Evolutionary conservation across 345 rosid species (phyloP).

Genomic region (Rhodamnia rubescens): DNA sequence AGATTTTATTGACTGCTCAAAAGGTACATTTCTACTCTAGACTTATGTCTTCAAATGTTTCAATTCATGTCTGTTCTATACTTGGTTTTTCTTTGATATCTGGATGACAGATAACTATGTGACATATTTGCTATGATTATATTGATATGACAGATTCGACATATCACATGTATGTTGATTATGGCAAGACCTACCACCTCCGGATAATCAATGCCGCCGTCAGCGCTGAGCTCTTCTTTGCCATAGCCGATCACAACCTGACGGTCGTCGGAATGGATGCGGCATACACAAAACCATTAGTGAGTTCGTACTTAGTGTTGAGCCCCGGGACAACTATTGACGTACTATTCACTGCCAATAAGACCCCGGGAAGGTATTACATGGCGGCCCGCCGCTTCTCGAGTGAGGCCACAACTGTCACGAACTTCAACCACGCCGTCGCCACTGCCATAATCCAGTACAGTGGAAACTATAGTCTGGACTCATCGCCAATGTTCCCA

Average conservation of each 20-base stretch:
- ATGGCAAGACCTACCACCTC: conserved; percentile 18
- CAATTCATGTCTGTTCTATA: background rate
- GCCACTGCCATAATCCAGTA: conserved; percentile 32
- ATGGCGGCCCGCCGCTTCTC: conserved; percentile 9
- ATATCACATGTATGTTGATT: background rate
- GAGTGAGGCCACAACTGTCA: background rate
- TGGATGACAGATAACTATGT: no score
- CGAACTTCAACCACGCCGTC: conserved; percentile 5
- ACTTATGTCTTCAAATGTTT: background rate
- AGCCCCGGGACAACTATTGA: conserved; percentile 30
- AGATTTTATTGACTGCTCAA: background rate
- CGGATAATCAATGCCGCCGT: conserved; percentile 20
- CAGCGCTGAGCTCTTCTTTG: conserved; percentile 14
- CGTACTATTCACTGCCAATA: conserved; percentile 13
- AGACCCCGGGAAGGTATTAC: conserved; percentile 15
- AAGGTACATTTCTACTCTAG: background rate
- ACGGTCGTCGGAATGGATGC: conserved; percentile 24
- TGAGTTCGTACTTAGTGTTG: background rate
- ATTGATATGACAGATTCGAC: conserved; percentile 4
- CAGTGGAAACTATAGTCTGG: background rate
- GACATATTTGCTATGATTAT: background rate
- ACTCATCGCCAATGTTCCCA: conserved; percentile 2
- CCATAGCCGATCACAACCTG: conserved; percentile 14
- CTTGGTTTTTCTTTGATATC: background rate
- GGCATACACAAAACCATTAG: conserved; percentile 14